Conservation (phyloP, 2,329 filamentous ascomycete genomes). For the Phialocephala subalpina region DNA sequence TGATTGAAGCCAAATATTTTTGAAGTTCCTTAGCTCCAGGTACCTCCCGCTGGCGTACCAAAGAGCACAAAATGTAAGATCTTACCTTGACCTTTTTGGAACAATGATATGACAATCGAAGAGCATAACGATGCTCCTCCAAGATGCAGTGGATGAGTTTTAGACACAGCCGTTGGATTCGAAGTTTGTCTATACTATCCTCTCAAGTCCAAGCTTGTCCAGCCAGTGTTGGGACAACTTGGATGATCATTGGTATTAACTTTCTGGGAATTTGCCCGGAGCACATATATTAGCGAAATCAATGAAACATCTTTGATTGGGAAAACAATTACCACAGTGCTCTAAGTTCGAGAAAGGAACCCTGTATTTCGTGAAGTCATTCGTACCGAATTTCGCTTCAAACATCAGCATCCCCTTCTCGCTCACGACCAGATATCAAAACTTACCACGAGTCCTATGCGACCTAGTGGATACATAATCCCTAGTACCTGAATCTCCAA, state of each 20-base stretch:
- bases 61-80: not conserved
- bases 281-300: not conserved
- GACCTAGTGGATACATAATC: not conserved
- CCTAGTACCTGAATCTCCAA: not conserved
- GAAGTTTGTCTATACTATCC: too few relatives aligned
- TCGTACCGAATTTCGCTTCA: not conserved
- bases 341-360: not conserved
- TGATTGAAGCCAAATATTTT: not conserved
- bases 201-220: not conserved
- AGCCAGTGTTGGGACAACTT: not conserved
- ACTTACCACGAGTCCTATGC: not conserved
- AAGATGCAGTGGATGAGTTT: too few relatives aligned
- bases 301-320: not conserved
- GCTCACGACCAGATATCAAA: not conserved
- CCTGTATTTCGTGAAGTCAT: not conserved
- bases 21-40: constrained; percentile 6
- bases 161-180: too few relatives aligned
- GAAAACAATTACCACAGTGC: not conserved
- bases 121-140: not conserved
- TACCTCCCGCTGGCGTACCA: not conserved
- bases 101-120: not conserved
- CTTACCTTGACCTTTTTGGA: not conserved
- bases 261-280: not conserved
- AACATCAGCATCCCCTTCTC: not conserved
- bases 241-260: not conserved